Conservation (phyloP, 2,329 filamentous ascomycete species). For the Chrysosporium queenslandicum region DNA sequence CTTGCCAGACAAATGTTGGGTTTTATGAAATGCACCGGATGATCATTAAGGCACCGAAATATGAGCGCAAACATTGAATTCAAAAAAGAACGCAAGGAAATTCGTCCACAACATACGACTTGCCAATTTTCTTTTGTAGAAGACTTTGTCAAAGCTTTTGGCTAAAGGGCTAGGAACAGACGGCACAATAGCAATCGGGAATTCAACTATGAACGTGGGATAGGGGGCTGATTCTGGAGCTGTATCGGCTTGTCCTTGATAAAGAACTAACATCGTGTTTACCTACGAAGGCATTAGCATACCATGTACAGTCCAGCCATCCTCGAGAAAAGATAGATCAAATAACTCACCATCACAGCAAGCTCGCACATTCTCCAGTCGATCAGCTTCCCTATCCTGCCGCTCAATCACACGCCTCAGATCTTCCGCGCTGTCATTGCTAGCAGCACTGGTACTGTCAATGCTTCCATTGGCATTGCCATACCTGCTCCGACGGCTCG, state of each 20-base stretch:
- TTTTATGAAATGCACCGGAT: conserved; percentile 4
- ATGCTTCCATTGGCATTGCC: conserved; percentile 29
- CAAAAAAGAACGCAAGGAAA: conserved; percentile 15
- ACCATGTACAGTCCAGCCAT: conserved; percentile 17
- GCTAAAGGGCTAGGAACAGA: neutral
- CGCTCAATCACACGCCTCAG: conserved; percentile 66
- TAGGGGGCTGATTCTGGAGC: conserved; percentile 31
- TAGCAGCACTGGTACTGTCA: conserved; percentile 32
- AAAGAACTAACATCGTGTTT: conserved; percentile 58
- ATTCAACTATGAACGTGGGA: conserved; percentile 30
- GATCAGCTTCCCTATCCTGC: conserved; percentile 56
- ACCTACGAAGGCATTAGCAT: conserved; percentile 37
- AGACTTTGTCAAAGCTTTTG: neutral
- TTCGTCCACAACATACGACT: conserved; percentile 16
- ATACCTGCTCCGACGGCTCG: conserved; percentile 38
- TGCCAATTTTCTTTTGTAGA: conserved; percentile 5
- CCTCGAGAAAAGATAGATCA: neutral
- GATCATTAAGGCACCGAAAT: conserved; percentile 10
- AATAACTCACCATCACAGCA: conserved; percentile 85
- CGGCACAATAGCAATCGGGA: neutral
- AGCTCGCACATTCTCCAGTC: conserved; percentile 86
- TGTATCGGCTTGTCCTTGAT: conserved; percentile 34
- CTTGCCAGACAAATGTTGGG: neutral
- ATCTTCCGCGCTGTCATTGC: conserved; percentile 71
- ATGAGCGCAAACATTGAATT: neutral